Evolutionary conservation across 139 green algal species (phyloP).

Genomic region (Desmodesmus armatus): DNA sequence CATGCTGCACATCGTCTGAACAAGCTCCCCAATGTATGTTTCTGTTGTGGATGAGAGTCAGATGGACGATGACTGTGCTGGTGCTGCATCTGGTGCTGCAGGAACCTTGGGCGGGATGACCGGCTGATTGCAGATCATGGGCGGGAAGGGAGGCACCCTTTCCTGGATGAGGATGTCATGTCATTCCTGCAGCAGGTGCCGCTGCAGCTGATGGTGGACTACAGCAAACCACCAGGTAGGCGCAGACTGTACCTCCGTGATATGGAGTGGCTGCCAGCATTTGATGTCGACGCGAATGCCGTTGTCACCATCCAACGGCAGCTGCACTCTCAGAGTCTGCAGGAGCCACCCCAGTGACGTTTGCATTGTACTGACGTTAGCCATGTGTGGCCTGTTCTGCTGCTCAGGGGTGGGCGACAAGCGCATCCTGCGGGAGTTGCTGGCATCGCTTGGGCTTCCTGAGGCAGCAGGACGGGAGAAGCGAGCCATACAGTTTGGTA

Average conservation of each 20-base stretch:
- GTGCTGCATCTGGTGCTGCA: background rate
- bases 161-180: conserved; percentile 92
- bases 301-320: too few species aligned
- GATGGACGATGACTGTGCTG: background rate
- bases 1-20: background rate
- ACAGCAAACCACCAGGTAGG: conserved; percentile 53
- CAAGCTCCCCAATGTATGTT: too few species aligned
- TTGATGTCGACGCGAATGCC: too few species aligned
- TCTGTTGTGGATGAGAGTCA: background rate
- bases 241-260: too few species aligned
- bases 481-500: conserved; percentile 96
- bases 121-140: conserved; percentile 86
- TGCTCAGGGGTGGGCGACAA: conserved; percentile 86
- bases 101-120: conserved; percentile 96
- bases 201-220: conserved; percentile 65
- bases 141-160: conserved; percentile 88
- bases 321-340: too few species aligned
- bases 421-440: conserved; percentile 75
- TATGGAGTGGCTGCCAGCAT: too few species aligned
- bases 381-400: too few species aligned
- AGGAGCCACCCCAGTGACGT: too few species aligned
- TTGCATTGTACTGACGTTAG: too few species aligned
- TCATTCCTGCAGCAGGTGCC: conserved; percentile 59
- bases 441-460: conserved; percentile 74
- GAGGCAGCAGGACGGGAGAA: conserved; percentile 79